Conservation (phyloP, 257 asterid genomes). For the Capsicum chinense region DNA sequence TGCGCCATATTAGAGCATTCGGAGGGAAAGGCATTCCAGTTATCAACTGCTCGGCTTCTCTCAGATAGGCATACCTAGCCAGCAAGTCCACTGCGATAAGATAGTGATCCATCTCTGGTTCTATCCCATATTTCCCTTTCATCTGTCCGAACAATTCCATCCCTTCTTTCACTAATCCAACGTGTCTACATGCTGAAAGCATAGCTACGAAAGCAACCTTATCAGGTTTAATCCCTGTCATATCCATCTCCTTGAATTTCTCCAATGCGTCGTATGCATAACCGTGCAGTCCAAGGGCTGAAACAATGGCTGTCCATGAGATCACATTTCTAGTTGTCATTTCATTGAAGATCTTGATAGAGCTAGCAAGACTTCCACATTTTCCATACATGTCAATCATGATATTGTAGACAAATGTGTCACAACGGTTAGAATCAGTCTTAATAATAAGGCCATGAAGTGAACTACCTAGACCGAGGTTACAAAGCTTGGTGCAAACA, state of each 20-base stretch:
- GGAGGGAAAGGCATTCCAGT: conserved; percentile 79
- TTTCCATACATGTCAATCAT: conserved; percentile 89
- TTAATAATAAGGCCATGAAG: conserved; percentile 68
- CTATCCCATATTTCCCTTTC: conserved; percentile 56
- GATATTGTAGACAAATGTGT: conserved; percentile 65
- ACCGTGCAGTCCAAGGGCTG: conserved; percentile 74
- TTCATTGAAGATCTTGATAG: conserved; percentile 60
- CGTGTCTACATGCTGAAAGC: conserved; percentile 89
- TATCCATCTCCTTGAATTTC: conserved; percentile 65
- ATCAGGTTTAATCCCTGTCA: conserved; percentile 60
- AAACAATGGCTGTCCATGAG: conserved; percentile 77
- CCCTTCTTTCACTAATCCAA: conserved; percentile 74
- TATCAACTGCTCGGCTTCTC: conserved; percentile 74
- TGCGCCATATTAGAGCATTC: conserved; percentile 75
- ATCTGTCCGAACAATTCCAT: conserved; percentile 61
- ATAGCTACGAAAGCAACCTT: conserved; percentile 61
- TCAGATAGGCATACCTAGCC: conserved; percentile 67
- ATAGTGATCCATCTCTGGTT: conserved; percentile 84
- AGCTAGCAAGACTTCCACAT: conserved; percentile 67
- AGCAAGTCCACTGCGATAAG: conserved; percentile 64
- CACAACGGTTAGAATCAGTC: conserved; percentile 50
- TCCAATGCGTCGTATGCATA: conserved; percentile 63
- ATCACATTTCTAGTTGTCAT: conserved; percentile 51
- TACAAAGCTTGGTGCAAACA: conserved; percentile 62
- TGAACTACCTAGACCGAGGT: conserved; percentile 77